These are phyloP conservation scores for Vaccinium corymbosum DNA, from an alignment of 148 eudicot genomes.

Conservation along the genomic window DNA sequence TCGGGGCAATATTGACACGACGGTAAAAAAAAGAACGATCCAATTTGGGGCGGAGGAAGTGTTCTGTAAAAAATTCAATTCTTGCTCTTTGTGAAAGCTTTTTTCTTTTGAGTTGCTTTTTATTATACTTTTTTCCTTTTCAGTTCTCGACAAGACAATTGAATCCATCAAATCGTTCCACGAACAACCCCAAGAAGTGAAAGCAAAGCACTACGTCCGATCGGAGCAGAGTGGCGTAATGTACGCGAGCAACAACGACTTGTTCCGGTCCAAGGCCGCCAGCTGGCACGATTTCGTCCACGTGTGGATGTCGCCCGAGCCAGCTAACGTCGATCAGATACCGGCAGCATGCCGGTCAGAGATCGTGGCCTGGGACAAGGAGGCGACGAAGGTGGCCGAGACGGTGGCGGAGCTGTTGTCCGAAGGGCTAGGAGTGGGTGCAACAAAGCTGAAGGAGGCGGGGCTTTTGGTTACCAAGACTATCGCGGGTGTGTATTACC, in stretches of 20 bases:
- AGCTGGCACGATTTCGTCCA: neutral
- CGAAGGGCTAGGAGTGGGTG: constrained; percentile 34
- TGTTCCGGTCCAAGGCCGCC: constrained; percentile 3
- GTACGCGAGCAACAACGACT: neutral
- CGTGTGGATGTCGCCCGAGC: constrained; percentile 5
- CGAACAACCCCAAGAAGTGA: constrained; percentile 20
- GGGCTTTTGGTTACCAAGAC: neutral
- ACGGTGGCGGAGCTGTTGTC: constrained; percentile 28
- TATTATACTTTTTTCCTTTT: neutral
- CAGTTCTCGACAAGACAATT: constrained; percentile 11
- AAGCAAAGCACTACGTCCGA: constrained; percentile 2
- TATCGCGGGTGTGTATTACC: constrained; percentile 34
- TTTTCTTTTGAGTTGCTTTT: neutral
- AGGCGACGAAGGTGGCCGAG: constrained; percentile 30
- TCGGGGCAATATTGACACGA: too few relatives aligned
- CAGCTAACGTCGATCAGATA: neutral
- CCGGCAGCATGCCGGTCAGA: constrained; percentile 17
- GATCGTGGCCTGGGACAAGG: constrained; percentile 32
- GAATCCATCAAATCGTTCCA: constrained; percentile 15
- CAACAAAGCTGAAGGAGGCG: constrained; percentile 17
- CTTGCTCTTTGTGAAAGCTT: too few relatives aligned
- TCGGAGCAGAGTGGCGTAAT: neutral
- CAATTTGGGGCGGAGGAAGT: too few relatives aligned
- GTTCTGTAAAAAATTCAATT: too few relatives aligned
- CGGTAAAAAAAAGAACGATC: too few relatives aligned